These are phyloP conservation scores for Nematocida ausubeli DNA, from an alignment of 371 early-diverging fungal species.

Conservation along the genomic window DNA sequence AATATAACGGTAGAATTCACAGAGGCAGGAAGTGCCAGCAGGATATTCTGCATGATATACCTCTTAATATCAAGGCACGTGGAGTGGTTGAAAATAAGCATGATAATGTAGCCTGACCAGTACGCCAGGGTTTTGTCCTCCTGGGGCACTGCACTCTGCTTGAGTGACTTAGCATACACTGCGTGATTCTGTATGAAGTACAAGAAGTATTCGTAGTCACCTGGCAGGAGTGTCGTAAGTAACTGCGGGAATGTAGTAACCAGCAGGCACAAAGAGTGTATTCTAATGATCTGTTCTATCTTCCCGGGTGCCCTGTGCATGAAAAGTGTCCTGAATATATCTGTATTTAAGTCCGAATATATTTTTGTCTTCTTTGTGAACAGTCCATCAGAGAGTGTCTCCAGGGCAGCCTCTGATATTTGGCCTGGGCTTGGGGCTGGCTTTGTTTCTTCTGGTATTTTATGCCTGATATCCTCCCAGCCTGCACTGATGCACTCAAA, in stretches of 20 bases:
- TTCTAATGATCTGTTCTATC: not conserved
- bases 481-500: constrained; percentile 12
- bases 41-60: constrained; percentile 1
- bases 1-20: not conserved
- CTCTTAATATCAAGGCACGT: not conserved
- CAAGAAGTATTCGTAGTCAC: not conserved
- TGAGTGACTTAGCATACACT: not conserved
- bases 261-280: constrained; percentile 7
- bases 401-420: constrained; percentile 14
- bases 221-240: not conserved
- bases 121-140: constrained; percentile 15
- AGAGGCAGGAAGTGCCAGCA: not conserved
- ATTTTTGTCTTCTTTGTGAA: constrained; percentile 24
- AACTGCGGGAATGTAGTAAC: constrained; percentile 28
- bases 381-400: constrained; percentile 14
- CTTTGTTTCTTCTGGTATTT: not conserved
- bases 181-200: not conserved
- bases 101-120: constrained; percentile 35
- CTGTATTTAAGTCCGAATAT: constrained; percentile 1
- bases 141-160: not conserved
- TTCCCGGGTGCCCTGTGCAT: not conserved
- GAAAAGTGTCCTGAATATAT: constrained; percentile 11
- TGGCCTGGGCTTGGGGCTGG: not conserved
- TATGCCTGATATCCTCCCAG: constrained; percentile 21
- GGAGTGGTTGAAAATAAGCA: constrained; percentile 16